phyloP scores from a whole-genome alignment of 108 stramenopile genomes.

The Nitzschia inconspicua region DNA sequence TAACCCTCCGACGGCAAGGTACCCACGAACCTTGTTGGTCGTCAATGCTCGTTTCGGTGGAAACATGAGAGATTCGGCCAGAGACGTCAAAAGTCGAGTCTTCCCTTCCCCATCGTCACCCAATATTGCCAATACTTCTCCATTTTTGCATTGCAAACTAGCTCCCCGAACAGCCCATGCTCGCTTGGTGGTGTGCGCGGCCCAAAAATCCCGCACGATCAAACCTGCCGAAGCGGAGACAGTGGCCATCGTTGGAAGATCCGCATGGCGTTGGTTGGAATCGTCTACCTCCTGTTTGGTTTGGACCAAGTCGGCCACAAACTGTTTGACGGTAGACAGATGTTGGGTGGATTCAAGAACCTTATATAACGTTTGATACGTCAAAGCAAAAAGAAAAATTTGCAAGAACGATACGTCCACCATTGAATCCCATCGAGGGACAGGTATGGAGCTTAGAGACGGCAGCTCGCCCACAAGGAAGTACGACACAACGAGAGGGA shows the following conservation, averaged over 20 bases:
- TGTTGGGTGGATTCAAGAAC: constrained; percentile 28
- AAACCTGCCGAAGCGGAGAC: constrained; percentile 66
- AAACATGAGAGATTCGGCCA: constrained; percentile 62
- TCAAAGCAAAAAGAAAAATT: constrained; percentile 38
- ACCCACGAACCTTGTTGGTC: constrained; percentile 66
- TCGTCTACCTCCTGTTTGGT: constrained; percentile 45
- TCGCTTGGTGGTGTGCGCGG: constrained; percentile 64
- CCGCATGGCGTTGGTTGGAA: constrained; percentile 11
- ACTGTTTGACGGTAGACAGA: constrained; percentile 26
- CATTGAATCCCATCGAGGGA: constrained; percentile 45
- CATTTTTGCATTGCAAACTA: constrained; percentile 63
- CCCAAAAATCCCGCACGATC: constrained; percentile 77
- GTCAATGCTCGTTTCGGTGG: constrained; percentile 66
- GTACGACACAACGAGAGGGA: constrained; percentile 12
- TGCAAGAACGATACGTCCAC: constrained; percentile 56
- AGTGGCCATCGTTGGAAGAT: constrained; percentile 48
- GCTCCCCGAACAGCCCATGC: constrained; percentile 84
- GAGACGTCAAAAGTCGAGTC: constrained; percentile 67
- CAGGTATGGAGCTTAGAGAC: neutral
- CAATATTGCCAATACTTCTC: constrained; percentile 70
- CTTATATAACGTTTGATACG: constrained; percentile 33
- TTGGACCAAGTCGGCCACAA: constrained; percentile 39
- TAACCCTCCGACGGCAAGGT: constrained; percentile 59
- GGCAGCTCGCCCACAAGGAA: constrained; percentile 2
- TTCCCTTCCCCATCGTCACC: constrained; percentile 80